Conservation (phyloP, 2,329 filamentous ascomycete species). For the Cephalotrichum gorgonifer region DNA sequence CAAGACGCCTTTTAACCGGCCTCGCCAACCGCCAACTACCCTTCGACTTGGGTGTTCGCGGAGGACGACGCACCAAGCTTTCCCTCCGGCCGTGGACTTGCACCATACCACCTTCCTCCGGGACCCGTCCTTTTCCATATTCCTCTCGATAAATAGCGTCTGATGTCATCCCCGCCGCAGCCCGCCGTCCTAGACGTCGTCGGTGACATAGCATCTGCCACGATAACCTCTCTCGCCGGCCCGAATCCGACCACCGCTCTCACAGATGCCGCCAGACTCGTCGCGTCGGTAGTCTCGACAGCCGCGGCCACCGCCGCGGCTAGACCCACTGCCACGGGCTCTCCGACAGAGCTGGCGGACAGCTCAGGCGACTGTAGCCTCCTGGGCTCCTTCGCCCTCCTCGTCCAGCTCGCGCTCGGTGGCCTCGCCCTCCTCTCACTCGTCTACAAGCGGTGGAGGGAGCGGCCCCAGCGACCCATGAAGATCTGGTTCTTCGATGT, state of each 20-base stretch:
- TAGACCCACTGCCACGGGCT: slow-evolving; percentile 15
- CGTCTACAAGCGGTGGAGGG: slow-evolving; percentile 87
- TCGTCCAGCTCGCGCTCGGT: slow-evolving; percentile 83
- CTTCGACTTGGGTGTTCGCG: slow-evolving; percentile 1
- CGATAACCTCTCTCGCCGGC: neutral
- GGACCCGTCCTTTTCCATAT: neutral
- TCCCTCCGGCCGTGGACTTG: neutral
- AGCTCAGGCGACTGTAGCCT: slow-evolving; percentile 69
- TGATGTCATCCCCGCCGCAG: slow-evolving; percentile 4
- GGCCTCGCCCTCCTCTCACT: slow-evolving; percentile 73
- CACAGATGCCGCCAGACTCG: neutral
- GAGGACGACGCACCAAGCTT: neutral
- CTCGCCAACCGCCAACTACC: neutral
- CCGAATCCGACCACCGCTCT: slow-evolving; percentile 8
- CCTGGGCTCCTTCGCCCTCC: slow-evolving; percentile 78
- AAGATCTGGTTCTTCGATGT: slow-evolving; percentile 98
- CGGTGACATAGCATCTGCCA: slow-evolving; percentile 2
- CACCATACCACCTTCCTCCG: neutral
- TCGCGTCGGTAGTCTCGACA: slow-evolving; percentile 16
- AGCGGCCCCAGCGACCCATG: slow-evolving; percentile 80
- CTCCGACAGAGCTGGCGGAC: slow-evolving; percentile 28
- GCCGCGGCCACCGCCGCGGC: slow-evolving; percentile 18
- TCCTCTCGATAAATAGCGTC: neutral
- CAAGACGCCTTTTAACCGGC: too few relatives aligned
- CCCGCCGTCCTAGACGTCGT: slow-evolving; percentile 5